A percentile compares a stretch with the other conserved stretches of the same genome.
Evolutionary conservation across 78 protist species (phyloP).

Genomic region (Blattamonas nauphoetae): DNA sequence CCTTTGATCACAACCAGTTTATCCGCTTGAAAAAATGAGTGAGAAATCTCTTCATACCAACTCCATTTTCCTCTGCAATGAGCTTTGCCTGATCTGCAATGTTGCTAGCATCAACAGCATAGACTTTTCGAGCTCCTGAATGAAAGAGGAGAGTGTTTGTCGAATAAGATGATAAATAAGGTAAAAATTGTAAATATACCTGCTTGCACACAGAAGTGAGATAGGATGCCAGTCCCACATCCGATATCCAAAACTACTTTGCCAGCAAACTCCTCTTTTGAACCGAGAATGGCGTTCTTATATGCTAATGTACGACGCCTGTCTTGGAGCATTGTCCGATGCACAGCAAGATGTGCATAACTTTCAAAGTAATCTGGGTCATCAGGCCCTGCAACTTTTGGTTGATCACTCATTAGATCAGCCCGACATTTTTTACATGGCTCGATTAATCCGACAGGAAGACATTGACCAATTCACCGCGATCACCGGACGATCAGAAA

Average conservation of each 20-base stretch:
- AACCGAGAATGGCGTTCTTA: neutral
- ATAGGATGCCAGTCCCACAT: neutral
- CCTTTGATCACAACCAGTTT: neutral
- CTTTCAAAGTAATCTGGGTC: neutral
- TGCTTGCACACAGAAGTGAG: neutral
- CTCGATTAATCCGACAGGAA: no score
- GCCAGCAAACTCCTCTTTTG: neutral
- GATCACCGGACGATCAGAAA: no score
- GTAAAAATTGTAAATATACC: neutral
- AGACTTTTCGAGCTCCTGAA: neutral
- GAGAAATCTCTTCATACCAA: neutral
- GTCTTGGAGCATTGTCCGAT: neutral
- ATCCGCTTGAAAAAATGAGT: neutral
- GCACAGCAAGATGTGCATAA: neutral
- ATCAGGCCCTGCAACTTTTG: neutral
- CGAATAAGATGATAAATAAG: neutral
- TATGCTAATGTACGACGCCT: neutral
- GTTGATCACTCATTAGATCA: no score
- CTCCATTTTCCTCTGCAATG: neutral
- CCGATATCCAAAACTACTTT: constrained; percentile 1
- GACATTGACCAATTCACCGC: no score
- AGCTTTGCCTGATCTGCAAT: neutral
- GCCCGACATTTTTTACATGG: no score
- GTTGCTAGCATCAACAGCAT: neutral
- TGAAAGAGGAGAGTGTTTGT: neutral